Evolutionary conservation across 768 basidiomycete species (phyloP).

Genomic region (Stropharia rugosoannulata): DNA sequence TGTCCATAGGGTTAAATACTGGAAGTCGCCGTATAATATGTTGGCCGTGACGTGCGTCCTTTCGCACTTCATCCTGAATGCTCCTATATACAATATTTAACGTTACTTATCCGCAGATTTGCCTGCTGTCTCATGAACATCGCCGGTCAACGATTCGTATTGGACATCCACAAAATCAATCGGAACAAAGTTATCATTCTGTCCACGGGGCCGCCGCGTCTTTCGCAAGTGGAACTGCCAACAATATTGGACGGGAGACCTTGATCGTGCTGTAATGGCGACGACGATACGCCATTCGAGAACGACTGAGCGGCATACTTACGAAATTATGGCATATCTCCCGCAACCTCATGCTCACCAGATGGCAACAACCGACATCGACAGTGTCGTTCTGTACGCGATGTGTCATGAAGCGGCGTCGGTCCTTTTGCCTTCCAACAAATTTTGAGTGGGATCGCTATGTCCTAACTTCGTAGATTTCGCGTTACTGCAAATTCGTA

Average conservation of each 20-base stretch:
- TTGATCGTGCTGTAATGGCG: no score
- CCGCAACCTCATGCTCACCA: no score
- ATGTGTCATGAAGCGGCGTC: no score
- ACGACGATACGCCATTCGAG: no score
- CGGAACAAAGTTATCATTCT: neutral
- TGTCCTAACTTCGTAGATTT: no score
- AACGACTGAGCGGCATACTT: no score
- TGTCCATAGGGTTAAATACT: conserved; percentile 1
- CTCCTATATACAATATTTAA: neutral
- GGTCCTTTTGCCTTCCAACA: no score
- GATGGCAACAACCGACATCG: no score
- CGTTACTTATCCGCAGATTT: conserved; percentile 7
- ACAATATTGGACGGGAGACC: neutral
- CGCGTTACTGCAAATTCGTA: neutral
- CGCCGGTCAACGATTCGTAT: conserved; percentile 19
- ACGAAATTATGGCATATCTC: no score
- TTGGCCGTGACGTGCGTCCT: conserved; percentile 14
- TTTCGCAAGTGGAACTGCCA: neutral
- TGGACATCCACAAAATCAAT: conserved; percentile 14
- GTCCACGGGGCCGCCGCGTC: neutral
- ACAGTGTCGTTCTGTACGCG: no score
- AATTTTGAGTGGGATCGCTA: no score
- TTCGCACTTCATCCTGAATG: neutral
- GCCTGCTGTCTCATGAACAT: conserved; percentile 15
- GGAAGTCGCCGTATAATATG: conserved; percentile 13